phyloP scores from a whole-genome alignment of 371 early-diverging fungal genomes.

The Smittium mucronatum region DNA sequence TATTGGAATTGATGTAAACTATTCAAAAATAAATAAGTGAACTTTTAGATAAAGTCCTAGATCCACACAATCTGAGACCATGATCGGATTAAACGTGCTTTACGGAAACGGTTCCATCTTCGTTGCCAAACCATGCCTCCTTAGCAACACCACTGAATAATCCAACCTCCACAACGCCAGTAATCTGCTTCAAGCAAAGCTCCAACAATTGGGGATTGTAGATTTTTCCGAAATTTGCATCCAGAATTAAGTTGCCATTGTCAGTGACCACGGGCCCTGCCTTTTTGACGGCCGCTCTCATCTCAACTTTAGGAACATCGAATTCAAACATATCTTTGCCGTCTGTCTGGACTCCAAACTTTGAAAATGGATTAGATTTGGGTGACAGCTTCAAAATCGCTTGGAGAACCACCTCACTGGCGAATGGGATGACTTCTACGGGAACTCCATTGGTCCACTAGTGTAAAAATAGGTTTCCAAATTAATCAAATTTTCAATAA shows the following conservation, averaged over 20 bases:
- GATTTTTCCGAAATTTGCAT: constrained; percentile 68
- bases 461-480: background rate
- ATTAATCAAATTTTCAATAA: background rate
- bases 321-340: constrained; percentile 19
- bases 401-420: constrained; percentile 43
- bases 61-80: no score
- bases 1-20: no score
- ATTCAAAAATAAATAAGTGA: no score
- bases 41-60: no score
- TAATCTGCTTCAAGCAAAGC: constrained; percentile 47
- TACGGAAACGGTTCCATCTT: constrained; percentile 44
- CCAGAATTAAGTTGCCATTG: constrained; percentile 87
- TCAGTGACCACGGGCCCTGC: constrained; percentile 92
- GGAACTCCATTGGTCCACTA: constrained; percentile 78
- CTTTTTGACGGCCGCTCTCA: constrained; percentile 75
- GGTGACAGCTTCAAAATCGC: constrained; percentile 22
- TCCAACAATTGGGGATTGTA: constrained; percentile 40
- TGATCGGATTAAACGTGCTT: constrained; percentile 18
- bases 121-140: constrained; percentile 66
- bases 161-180: constrained; percentile 86
- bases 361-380: background rate
- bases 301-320: constrained; percentile 38
- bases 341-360: constrained; percentile 5
- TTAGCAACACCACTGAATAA: constrained; percentile 75
- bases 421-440: constrained; percentile 76